Evolutionary conservation across 345 rosid genomes (phyloP).

Genomic region (Anastatica hierochuntica): DNA sequence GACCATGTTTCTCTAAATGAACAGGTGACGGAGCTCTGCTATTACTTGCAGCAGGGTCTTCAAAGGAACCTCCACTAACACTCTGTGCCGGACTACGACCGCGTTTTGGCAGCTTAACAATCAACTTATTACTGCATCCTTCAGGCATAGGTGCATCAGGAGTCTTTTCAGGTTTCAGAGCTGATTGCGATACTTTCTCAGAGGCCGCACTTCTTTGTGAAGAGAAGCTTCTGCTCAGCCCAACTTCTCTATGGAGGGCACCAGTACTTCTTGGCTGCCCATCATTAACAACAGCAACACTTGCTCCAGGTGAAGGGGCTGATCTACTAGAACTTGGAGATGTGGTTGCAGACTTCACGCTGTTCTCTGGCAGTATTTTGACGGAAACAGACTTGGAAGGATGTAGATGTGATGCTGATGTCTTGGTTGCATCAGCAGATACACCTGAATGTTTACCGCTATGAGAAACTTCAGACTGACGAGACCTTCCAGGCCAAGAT

Average conservation of each 20-base stretch:
- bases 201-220: conserved; percentile 37
- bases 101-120: conserved; percentile 64
- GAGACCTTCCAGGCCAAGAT: conserved; percentile 8
- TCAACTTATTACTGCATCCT: conserved; percentile 52
- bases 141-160: conserved; percentile 41
- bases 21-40: conserved; percentile 60
- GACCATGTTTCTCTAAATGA: conserved; percentile 51
- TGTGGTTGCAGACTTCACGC: conserved; percentile 37
- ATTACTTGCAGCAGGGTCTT: conserved; percentile 40
- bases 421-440: conserved; percentile 52
- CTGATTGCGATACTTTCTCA: conserved; percentile 49
- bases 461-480: conserved; percentile 30
- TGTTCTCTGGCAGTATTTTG: conserved; percentile 48
- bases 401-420: conserved; percentile 47
- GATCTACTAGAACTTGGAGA: conserved; percentile 54
- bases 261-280: conserved; percentile 35
- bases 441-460: conserved; percentile 45
- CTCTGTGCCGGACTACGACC: conserved; percentile 64
- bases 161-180: conserved; percentile 41
- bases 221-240: conserved; percentile 37
- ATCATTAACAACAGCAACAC: conserved; percentile 38
- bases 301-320: conserved; percentile 37
- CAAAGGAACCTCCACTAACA: conserved; percentile 59
- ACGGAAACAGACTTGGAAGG: conserved; percentile 46
- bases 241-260: conserved; percentile 41